phyloP scores from a whole-genome alignment of 2,329 filamentous ascomycete genomes.

The Aspergillus fumigatiaffinis region DNA sequence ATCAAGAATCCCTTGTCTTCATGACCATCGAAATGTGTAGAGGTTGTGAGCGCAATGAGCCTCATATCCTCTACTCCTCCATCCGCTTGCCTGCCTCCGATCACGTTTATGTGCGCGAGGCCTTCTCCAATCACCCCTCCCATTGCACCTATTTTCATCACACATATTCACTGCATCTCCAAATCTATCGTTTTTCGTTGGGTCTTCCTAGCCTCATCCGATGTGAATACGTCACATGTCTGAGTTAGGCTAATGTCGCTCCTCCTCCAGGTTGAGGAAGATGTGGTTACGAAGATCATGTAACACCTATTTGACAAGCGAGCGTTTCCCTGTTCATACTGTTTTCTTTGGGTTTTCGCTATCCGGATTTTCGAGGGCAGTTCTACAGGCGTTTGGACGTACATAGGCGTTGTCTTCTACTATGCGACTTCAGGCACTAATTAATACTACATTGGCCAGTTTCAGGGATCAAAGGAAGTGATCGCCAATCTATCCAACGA shows the following conservation, averaged over 20 bases:
- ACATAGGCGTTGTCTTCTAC: slow-evolving; percentile 27
- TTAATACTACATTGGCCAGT: slow-evolving; percentile 26
- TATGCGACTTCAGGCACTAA: slow-evolving; percentile 24
- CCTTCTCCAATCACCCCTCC: not conserved
- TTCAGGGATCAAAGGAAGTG: slow-evolving; percentile 30
- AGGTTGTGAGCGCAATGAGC: not conserved
- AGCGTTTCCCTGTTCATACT: slow-evolving; percentile 21
- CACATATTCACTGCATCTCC: not conserved
- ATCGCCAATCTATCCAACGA: slow-evolving; percentile 23
- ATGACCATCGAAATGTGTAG: not conserved
- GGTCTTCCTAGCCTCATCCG: not conserved
- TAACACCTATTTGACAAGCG: slow-evolving; percentile 42
- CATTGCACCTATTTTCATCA: not conserved
- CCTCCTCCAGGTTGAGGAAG: slow-evolving; percentile 72
- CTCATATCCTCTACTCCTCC: not conserved
- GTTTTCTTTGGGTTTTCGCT: slow-evolving; percentile 10
- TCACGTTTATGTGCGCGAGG: not conserved
- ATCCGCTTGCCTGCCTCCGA: not conserved
- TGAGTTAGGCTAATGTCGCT: slow-evolving; percentile 38
- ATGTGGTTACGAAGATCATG: slow-evolving; percentile 82
- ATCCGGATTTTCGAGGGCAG: slow-evolving; percentile 12
- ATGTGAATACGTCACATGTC: not conserved
- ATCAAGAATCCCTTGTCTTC: not conserved
- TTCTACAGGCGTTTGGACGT: slow-evolving; percentile 23
- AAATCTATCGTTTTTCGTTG: not conserved